Evolutionary conservation across 768 basidiomycete species (phyloP).

Genomic region (Mycena olivaceomarginata): DNA sequence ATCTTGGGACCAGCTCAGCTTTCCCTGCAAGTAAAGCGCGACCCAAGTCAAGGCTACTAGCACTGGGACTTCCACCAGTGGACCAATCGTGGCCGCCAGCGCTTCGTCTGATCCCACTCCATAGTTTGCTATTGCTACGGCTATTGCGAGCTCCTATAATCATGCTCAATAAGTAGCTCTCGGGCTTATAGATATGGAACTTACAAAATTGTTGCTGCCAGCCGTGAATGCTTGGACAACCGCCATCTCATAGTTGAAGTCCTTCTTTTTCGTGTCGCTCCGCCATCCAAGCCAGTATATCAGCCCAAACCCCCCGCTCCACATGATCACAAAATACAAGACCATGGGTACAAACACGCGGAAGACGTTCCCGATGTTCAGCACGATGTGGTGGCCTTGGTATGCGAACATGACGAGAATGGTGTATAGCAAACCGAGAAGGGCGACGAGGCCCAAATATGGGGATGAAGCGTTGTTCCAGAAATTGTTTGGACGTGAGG

Average conservation of each 20-base stretch:
- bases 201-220: slow-evolving; percentile 85
- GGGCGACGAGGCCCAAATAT: slow-evolving; percentile 80
- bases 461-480: slow-evolving; percentile 79
- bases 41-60: slow-evolving; percentile 69
- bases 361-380: slow-evolving; percentile 86
- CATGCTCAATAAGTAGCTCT: neutral
- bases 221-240: slow-evolving; percentile 89
- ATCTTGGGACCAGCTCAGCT: slow-evolving; percentile 5
- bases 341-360: slow-evolving; percentile 88
- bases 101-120: slow-evolving; percentile 88
- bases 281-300: slow-evolving; percentile 67
- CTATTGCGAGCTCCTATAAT: slow-evolving; percentile 85
- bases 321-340: slow-evolving; percentile 88
- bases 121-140: slow-evolving; percentile 86
- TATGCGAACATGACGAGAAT: slow-evolving; percentile 86
- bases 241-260: slow-evolving; percentile 80
- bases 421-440: slow-evolving; percentile 88
- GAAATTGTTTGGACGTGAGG: slow-evolving; percentile 65
- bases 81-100: slow-evolving; percentile 87
- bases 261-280: slow-evolving; percentile 12
- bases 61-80: slow-evolving; percentile 88
- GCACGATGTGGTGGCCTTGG: slow-evolving; percentile 80
- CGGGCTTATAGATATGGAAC: slow-evolving; percentile 42
- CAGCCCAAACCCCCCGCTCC: slow-evolving; percentile 76
- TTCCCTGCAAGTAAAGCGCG: slow-evolving; percentile 25